Evolutionary conservation across 805 yeast species (phyloP).

Genomic region (Lachancea sp.): DNA sequence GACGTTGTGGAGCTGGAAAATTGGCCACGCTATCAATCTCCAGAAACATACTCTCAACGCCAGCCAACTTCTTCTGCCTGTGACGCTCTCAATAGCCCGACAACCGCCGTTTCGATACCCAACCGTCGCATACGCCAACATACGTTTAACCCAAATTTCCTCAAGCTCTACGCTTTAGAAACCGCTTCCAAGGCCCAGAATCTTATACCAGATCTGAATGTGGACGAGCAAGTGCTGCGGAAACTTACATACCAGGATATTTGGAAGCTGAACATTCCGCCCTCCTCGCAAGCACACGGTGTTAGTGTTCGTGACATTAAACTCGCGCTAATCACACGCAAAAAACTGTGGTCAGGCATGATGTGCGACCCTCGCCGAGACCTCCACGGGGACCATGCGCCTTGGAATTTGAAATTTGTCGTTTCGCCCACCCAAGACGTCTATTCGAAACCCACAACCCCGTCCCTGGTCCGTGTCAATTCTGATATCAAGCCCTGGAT

Average conservation of each 20-base stretch:
- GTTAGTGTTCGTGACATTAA: slow-evolving; percentile 23
- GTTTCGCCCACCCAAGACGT: background rate
- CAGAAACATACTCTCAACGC: background rate
- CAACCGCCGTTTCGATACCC: slow-evolving; percentile 10
- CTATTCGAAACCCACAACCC: slow-evolving; percentile 2
- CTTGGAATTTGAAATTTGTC: slow-evolving; percentile 22
- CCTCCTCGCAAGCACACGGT: slow-evolving; percentile 10
- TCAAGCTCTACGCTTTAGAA: slow-evolving; percentile 28
- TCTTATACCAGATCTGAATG: slow-evolving; percentile 27
- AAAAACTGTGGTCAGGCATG: slow-evolving; percentile 31
- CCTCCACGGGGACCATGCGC: slow-evolving; percentile 26
- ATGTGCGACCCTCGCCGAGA: slow-evolving; percentile 23
- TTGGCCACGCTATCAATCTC: slow-evolving; percentile 19
- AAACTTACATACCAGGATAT: slow-evolving; percentile 20
- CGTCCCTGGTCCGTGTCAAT: slow-evolving; percentile 23
- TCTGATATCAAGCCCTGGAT: slow-evolving; percentile 28
- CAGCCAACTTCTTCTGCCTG: background rate
- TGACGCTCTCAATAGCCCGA: background rate
- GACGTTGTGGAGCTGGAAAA: slow-evolving; percentile 24
- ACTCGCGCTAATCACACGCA: slow-evolving; percentile 27
- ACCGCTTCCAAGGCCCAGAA: slow-evolving; percentile 20
- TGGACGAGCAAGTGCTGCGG: slow-evolving; percentile 26
- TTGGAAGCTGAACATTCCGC: slow-evolving; percentile 16
- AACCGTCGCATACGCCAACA: slow-evolving; percentile 25
- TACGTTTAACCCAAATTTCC: slow-evolving; percentile 25